Base-by-base conservation (phyloP, 139 green algal genomes). In the Chlorella sp. region DNA sequence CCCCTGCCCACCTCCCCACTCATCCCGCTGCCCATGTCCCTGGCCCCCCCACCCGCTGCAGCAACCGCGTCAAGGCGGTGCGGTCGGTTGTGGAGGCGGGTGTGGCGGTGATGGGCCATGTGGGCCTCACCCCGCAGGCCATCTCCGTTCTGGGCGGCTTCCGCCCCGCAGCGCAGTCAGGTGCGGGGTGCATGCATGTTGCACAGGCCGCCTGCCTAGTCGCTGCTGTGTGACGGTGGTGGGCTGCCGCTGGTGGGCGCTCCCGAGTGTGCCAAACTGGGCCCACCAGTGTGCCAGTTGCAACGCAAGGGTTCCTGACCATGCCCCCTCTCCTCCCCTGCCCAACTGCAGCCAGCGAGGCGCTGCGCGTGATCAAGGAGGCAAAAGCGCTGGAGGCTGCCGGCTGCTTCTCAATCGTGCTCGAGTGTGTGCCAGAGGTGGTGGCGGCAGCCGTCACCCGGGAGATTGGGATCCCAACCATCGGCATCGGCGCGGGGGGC, bases 51-150 rank as follows among this genome's bases (percentile, higher is more conserved):
- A 21, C 51, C 51, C 13, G 51, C 51, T 15, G 51, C 51, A 60
- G 32, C 15, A 85, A 44, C 68, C 32, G 81, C 9, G 81, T 57
- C 25, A 32, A 36, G 32, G 51, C 82, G 30, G 67, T 85, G 70
- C 70, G 70, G 88, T 91, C 93, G 16, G 94, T 99, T 57, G 92
- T 97, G 76, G 93, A 97, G 55, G 94, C 97, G 32, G 97, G 97
- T 1, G 92, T 99, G 34, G 97, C 97, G 18, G 97, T 99, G n/a
- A 98, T 99, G 95, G 97, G 97, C 1, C 97, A 99, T 84, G 94
- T 99, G 63, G 97, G 97, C 6, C 93, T 99, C 34, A 98, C 95
- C 0, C 97, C 97, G 15, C 89, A 93, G 82, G 74, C 89, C 44
- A 92, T 94, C 84, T 89, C 80, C 4, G 87, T 91, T 11, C 79